Base-by-base conservation (phyloP, 2,329 filamentous ascomycete species). In the Neocatenulostroma microsporum region DNA sequence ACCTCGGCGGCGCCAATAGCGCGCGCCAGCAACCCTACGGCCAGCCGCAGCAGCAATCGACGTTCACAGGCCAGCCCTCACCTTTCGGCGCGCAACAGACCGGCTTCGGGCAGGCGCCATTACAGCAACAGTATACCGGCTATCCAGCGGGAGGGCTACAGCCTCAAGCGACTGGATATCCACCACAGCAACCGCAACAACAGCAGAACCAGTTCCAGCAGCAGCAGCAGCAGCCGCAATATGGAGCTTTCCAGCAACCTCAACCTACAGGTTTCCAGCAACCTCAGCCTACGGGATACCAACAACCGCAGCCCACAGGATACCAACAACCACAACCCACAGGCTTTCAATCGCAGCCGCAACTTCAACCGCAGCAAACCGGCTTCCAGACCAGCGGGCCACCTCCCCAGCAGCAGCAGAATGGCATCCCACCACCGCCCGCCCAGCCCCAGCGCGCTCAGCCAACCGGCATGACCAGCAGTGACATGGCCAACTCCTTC, bases 1-100 rank as follows among this genome's bases (percentile, higher is more conserved):
- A 81, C 63, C 67, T 94, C 55, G 86, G 86, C 63, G 82, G 80
- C 66, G 76, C 73, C 62, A 85, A 80, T 59, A 82, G 73, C 69
- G 76, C 82, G 60, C 82, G 80, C 36, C 74, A 76, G 47, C 71
- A 71, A 46, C 78, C 63, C 48, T 65, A 68, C 38, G 68, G 74
- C 56, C 77, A 70, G 45, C 69, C 76, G 50, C 63, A 66, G 49
- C 72, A 71, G 52, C 66, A 67, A 43, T 67, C 68, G 50, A 65
- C 68, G 55, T 46, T 62, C 56, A 47, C 75, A 72, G 56, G 72
- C 44, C 77, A 76, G 55, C 70, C 69, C 23, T 69, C 75, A 38
- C 41, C 41, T 7, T 44, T 44, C 23, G 41, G 34, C 44, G 65
- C 70, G 21, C 73, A 77, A 49, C 67, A 68, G 32, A 75, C 72